Conservation (phyloP, 2,329 filamentous ascomycete genomes). For the Lasiodiplodia citricola region DNA sequence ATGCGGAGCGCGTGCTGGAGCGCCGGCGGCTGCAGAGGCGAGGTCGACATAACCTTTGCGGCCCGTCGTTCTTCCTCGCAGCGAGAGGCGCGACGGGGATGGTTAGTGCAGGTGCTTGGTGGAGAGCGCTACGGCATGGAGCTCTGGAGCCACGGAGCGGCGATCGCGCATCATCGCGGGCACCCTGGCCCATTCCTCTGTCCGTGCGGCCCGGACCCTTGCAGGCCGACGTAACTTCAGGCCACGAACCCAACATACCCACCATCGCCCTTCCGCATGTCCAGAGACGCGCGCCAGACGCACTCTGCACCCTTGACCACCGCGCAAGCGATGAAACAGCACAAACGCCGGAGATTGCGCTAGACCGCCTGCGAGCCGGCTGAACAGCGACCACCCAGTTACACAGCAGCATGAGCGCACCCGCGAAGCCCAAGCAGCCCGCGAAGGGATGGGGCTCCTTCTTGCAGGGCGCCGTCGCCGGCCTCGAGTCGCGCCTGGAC, state of each 20-base stretch:
- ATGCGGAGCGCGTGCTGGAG: not conserved
- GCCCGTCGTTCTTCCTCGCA: constrained; percentile 22
- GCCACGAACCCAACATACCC: constrained; percentile 17
- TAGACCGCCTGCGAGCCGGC: constrained; percentile 14
- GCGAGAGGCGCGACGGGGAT: constrained; percentile 17
- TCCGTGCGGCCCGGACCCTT: constrained; percentile 10
- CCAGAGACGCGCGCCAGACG: constrained; percentile 18
- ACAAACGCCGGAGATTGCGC: constrained; percentile 27
- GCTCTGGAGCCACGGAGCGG: constrained; percentile 4
- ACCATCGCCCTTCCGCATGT: constrained; percentile 19
- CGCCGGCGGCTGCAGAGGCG: not conserved
- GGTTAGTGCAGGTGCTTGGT: constrained; percentile 5
- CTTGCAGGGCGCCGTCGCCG: constrained; percentile 87
- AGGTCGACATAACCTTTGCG: constrained; percentile 22
- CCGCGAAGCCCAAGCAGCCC: constrained; percentile 34
- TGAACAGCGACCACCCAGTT: constrained; percentile 11
- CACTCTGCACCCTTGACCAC: constrained; percentile 13
- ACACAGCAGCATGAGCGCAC: constrained; percentile 29
- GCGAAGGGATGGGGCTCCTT: constrained; percentile 57
- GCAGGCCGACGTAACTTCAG: constrained; percentile 18
- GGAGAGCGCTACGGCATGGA: constrained; percentile 8
- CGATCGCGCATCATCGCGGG: constrained; percentile 15
- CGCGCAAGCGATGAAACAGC: constrained; percentile 27
- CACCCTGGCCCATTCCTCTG: constrained; percentile 16
- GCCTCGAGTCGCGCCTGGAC: constrained; percentile 91